A percentile compares a stretch with the other conserved stretches of the same genome.
phyloP scores from a whole-genome alignment of 2,329 filamentous ascomycete species.

The Aspergillus sp. region DNA sequence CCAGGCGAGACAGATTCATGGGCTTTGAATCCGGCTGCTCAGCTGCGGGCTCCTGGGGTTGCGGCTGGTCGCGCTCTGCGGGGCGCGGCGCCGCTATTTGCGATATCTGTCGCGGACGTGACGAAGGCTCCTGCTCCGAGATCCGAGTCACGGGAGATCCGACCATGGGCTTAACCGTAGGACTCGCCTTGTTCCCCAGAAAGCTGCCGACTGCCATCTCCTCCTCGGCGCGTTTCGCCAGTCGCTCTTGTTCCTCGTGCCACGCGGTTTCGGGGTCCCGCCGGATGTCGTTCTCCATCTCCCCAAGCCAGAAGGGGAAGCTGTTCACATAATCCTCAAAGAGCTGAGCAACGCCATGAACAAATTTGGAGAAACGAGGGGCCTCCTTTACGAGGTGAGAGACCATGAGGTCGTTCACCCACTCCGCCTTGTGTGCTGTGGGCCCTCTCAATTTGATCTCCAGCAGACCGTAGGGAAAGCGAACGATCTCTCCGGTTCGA shows the following conservation, averaged over 20 bases:
- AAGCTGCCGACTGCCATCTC: slow-evolving; percentile 88
- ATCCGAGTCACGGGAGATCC: slow-evolving; percentile 36
- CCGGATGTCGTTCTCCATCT: slow-evolving; percentile 89
- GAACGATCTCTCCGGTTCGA: slow-evolving; percentile 84
- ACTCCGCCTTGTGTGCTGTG: slow-evolving; percentile 66
- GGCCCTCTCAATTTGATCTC: slow-evolving; percentile 78
- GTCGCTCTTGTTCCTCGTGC: slow-evolving; percentile 83
- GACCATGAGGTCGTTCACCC: slow-evolving; percentile 87
- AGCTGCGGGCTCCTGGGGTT: slow-evolving; percentile 34
- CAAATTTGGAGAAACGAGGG: slow-evolving; percentile 93
- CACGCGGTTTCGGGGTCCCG: slow-evolving; percentile 89
- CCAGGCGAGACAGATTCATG: slow-evolving; percentile 59
- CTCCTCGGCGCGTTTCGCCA: slow-evolving; percentile 78
- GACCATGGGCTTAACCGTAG: slow-evolving; percentile 27
- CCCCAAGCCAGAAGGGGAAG: slow-evolving; percentile 92
- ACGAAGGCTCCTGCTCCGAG: slow-evolving; percentile 25
- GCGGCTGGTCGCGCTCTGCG: slow-evolving; percentile 36
- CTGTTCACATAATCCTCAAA: slow-evolving; percentile 97
- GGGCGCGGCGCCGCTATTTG: slow-evolving; percentile 22
- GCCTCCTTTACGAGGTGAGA: slow-evolving; percentile 90
- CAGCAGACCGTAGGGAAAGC: slow-evolving; percentile 86
- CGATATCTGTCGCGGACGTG: slow-evolving; percentile 22
- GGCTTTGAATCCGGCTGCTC: slow-evolving; percentile 27
- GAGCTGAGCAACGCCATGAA: slow-evolving; percentile 85
- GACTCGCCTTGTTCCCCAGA: slow-evolving; percentile 56